A percentile compares a stretch with the other conserved stretches of the same genome.
These are phyloP conservation scores for Betula pendula DNA, from an alignment of 306 rosid genomes.

Conservation along the genomic window DNA sequence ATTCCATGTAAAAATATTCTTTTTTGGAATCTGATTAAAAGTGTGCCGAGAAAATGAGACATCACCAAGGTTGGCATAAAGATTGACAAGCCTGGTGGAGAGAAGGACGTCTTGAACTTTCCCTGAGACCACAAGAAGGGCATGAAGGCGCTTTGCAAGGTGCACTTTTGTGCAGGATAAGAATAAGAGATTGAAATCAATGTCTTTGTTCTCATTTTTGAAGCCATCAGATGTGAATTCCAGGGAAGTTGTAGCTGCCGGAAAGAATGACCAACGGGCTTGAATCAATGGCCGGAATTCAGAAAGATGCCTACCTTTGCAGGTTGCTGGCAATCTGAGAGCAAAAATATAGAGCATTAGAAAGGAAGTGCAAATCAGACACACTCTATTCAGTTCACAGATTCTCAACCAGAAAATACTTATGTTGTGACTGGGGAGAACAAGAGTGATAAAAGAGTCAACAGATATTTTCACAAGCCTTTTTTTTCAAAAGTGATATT, in stretches of 20 bases:
- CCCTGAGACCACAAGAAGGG: slow-evolving; percentile 47
- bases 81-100: slow-evolving; percentile 45
- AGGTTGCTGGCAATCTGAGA: slow-evolving; percentile 40
- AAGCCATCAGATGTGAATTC: slow-evolving; percentile 24
- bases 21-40: slow-evolving; percentile 40
- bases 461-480: neutral
- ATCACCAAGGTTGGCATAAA: slow-evolving; percentile 44
- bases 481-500: too few relatives aligned
- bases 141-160: slow-evolving; percentile 45
- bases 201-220: slow-evolving; percentile 25
- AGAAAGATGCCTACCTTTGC: slow-evolving; percentile 35
- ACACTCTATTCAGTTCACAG: neutral
- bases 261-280: slow-evolving; percentile 30
- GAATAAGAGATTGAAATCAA: slow-evolving; percentile 35
- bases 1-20: slow-evolving; percentile 55
- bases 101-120: slow-evolving; percentile 35
- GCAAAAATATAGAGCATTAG: slow-evolving; percentile 11
- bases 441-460: neutral
- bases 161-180: slow-evolving; percentile 37
- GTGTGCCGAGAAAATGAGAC: slow-evolving; percentile 32
- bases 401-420: neutral
- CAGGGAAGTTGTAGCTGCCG: slow-evolving; percentile 11
- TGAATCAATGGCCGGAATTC: slow-evolving; percentile 21
- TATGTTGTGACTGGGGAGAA: neutral
- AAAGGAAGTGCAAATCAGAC: neutral